phyloP scores from a whole-genome alignment of 148 eudicot genomes.

The Dianthus caryophyllus region DNA sequence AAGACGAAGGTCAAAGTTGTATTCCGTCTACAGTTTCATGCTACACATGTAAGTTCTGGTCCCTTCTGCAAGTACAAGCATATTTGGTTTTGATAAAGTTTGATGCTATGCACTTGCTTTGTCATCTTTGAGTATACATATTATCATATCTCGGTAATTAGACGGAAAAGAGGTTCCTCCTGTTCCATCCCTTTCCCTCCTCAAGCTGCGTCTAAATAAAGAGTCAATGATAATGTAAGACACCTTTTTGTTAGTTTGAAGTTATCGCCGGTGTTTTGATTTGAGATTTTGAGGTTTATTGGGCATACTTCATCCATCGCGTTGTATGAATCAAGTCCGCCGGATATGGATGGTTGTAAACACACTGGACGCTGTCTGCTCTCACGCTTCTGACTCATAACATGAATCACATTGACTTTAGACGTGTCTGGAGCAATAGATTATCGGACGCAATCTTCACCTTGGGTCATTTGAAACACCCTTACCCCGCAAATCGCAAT shows the following conservation, averaged over 20 bases:
- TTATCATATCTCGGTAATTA: too few species aligned
- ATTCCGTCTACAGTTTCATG: slow-evolving; percentile 93
- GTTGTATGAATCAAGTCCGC: not conserved
- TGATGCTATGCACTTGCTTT: not conserved
- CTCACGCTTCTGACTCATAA: not conserved
- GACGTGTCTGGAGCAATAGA: too few species aligned
- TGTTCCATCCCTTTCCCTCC: too few species aligned
- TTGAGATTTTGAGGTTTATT: not conserved
- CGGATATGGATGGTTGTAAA: not conserved
- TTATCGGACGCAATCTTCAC: too few species aligned
- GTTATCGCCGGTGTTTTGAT: not conserved
- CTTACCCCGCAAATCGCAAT: too few species aligned
- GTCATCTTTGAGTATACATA: not conserved
- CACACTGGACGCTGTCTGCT: not conserved
- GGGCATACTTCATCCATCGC: not conserved
- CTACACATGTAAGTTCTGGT: slow-evolving; percentile 74
- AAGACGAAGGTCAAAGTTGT: slow-evolving; percentile 97
- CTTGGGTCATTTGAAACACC: too few species aligned
- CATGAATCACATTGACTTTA: too few species aligned
- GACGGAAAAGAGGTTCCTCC: too few species aligned
- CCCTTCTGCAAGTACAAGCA: not conserved
- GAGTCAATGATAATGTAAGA: not conserved
- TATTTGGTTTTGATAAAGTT: not conserved
- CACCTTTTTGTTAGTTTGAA: not conserved
- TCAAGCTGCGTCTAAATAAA: too few species aligned